Base-by-base conservation (phyloP, 2,329 filamentous ascomycete genomes). In the Pseudogymnoascus verrucosus region DNA sequence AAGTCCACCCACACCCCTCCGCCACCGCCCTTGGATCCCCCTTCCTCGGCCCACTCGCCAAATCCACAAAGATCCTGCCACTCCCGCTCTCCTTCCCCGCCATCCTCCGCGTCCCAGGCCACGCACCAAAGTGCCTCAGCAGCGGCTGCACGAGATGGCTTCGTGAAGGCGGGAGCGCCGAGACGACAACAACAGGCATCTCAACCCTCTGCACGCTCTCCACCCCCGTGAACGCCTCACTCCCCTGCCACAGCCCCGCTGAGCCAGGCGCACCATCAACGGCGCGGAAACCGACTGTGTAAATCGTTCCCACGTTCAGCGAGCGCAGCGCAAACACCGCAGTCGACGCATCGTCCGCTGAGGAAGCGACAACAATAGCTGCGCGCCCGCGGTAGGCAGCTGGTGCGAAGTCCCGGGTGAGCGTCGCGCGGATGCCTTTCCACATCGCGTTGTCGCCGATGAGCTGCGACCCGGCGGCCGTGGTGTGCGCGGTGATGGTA, bases 391-490 rank as follows among this genome's bases (percentile, higher is more conserved):
- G 84, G 74, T 93, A 96, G 0, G 91, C 90, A 4, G 89, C 92
- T 0, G 91, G 90, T 0, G 92, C 89, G 68, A 93, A 87, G 69
- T 96, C 90, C 21, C 89, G 84, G 3, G 88, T 95, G 64, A 96
- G 78, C 0, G 90, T 92, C 62, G 89, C 89, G 59, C 91, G 81
- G 64, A 96, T 93, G 1, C 90, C 91, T 74, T 91, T 91, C 90
- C 91, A 95, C 12, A 87, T 86, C 10, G 90, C 89, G 68, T 96
- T 96, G 70, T 95, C 90, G 57, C 91, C 89, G 14, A 93, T 78
- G 42, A 93, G 83, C 4, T 81, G 80, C 62, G 79, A 81, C 0
- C 78, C 76, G 1, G 76, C 74, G 3, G 76, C 79, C 11, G 80
- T 78, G 4, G 74, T 71, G 62, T 82, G 83, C 23, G 89, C 86